Conservation (phyloP, 1,284 basidiomycete species). For the Cutaneotrichosporon arboriforme region DNA sequence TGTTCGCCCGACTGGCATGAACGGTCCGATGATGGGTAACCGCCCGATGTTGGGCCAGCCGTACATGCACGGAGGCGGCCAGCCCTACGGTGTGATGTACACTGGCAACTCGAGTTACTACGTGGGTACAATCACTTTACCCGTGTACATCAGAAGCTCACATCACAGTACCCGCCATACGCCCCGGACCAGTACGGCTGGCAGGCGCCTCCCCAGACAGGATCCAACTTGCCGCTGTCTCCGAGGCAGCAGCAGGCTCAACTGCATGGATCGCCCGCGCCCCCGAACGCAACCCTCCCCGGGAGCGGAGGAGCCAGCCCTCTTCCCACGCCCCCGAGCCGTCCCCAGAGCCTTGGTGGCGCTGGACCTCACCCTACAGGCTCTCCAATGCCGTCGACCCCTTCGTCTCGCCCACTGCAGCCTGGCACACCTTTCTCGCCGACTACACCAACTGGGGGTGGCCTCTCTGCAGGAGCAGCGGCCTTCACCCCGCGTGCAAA, state of each 20-base stretch:
- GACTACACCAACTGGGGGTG: constrained; percentile 16
- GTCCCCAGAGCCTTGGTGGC: constrained; percentile 31
- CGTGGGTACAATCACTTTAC: constrained; percentile 21
- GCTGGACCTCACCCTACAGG: constrained; percentile 19
- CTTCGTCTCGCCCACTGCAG: constrained; percentile 24
- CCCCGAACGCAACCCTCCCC: constrained; percentile 25
- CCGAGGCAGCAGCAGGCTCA: constrained; percentile 32
- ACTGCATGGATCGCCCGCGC: constrained; percentile 31
- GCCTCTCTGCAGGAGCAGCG: constrained; percentile 32
- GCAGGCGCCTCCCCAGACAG: constrained; percentile 22
- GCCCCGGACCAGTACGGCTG: constrained; percentile 6
- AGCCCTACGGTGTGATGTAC: constrained; percentile 38
- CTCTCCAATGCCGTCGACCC: constrained; percentile 33
- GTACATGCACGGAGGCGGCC: constrained; percentile 31
- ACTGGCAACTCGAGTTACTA: constrained; percentile 28
- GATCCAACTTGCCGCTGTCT: constrained; percentile 30
- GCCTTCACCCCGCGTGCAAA: constrained; percentile 39
- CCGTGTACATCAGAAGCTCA: neutral
- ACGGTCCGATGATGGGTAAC: constrained; percentile 8
- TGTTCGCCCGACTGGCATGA: constrained; percentile 10
- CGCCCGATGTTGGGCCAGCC: constrained; percentile 19
- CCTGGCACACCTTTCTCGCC: constrained; percentile 25
- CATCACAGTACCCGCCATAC: constrained; percentile 9
- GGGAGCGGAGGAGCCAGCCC: constrained; percentile 32
- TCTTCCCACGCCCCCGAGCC: constrained; percentile 34